Evolutionary conservation across 495 filamentous ascomycete genomes (phyloP).

Genomic region (Amphirosellinia nigrospora): DNA sequence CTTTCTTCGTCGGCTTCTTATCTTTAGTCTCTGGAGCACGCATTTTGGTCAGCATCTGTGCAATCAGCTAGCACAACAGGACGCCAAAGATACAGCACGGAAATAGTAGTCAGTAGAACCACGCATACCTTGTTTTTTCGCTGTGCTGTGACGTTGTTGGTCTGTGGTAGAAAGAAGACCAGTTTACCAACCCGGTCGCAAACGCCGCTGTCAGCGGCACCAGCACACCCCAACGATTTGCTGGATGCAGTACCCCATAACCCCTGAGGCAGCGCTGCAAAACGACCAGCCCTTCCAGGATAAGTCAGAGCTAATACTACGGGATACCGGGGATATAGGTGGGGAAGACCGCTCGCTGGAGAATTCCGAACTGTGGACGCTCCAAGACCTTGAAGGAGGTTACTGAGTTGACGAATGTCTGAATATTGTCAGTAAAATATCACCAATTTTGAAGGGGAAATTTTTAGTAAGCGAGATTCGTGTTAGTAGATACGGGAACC

Average conservation of each 20-base stretch:
- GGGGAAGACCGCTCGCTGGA: conserved; percentile 83
- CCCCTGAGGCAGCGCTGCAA: conserved; percentile 42
- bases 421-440: conserved; percentile 11
- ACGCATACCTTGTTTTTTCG: conserved; percentile 74
- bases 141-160: conserved; percentile 72
- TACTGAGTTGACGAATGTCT: conserved; percentile 82
- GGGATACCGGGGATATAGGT: conserved; percentile 80
- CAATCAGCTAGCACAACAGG: background rate
- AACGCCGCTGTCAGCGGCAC: conserved; percentile 70
- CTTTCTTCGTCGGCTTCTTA: too few species aligned
- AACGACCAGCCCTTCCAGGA: conserved; percentile 18
- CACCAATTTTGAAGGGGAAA: too few species aligned
- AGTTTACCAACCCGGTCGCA: conserved; percentile 70
- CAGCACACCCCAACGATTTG: conserved; percentile 64
- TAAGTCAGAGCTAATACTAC: conserved; percentile 80
- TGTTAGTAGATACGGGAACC: background rate
- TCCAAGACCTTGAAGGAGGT: conserved; percentile 76
- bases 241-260: conserved; percentile 61
- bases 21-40: conserved; percentile 58
- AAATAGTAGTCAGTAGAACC: background rate
- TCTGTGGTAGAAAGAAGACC: conserved; percentile 70
- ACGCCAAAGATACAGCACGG: background rate
- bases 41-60: conserved; percentile 5
- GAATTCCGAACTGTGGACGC: conserved; percentile 76
- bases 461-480: background rate